These are phyloP conservation scores for Zoysia japonica DNA, from an alignment of 176 grass and related monocot species.

Conservation along the genomic window DNA sequence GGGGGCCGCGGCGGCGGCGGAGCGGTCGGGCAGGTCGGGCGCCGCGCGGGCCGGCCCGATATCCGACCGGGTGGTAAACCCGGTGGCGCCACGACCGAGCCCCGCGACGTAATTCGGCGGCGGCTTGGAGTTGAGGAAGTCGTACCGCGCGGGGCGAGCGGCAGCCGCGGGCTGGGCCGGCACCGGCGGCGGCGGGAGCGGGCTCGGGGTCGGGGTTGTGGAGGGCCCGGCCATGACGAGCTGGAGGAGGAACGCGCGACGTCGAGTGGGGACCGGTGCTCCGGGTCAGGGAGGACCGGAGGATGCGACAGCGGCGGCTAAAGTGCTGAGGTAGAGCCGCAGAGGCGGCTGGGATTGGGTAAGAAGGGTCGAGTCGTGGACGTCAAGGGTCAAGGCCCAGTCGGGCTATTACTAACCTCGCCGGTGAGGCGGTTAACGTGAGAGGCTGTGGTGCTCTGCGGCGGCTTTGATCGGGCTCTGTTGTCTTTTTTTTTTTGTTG, in stretches of 20 bases:
- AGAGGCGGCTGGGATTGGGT: neutral
- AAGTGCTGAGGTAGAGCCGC: too few relatives aligned
- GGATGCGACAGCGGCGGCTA: neutral
- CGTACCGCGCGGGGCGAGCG: slow-evolving; percentile 57
- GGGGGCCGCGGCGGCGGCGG: slow-evolving; percentile 45
- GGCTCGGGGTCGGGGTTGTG: neutral
- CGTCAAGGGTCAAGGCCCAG: neutral
- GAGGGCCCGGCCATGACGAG: slow-evolving; percentile 48
- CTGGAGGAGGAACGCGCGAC: slow-evolving; percentile 11
- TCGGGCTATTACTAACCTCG: neutral
- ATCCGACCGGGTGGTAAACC: slow-evolving; percentile 90
- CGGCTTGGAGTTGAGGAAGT: slow-evolving; percentile 89
- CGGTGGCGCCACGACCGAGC: slow-evolving; percentile 92
- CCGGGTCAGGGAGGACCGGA: slow-evolving; percentile 13
- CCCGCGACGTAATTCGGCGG: slow-evolving; percentile 84
- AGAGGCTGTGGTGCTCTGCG: neutral
- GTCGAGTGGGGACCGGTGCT: slow-evolving; percentile 29
- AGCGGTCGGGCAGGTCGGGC: slow-evolving; percentile 80
- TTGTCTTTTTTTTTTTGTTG: too few relatives aligned
- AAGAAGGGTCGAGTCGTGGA: neutral
- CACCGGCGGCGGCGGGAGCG: slow-evolving; percentile 9
- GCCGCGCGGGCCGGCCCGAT: slow-evolving; percentile 90
- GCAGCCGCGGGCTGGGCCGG: slow-evolving; percentile 38
- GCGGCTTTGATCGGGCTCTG: neutral
- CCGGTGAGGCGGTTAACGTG: neutral